Evolutionary conservation across 129 eudicot species (phyloP).

Genomic region (Centaurea solstitialis): DNA sequence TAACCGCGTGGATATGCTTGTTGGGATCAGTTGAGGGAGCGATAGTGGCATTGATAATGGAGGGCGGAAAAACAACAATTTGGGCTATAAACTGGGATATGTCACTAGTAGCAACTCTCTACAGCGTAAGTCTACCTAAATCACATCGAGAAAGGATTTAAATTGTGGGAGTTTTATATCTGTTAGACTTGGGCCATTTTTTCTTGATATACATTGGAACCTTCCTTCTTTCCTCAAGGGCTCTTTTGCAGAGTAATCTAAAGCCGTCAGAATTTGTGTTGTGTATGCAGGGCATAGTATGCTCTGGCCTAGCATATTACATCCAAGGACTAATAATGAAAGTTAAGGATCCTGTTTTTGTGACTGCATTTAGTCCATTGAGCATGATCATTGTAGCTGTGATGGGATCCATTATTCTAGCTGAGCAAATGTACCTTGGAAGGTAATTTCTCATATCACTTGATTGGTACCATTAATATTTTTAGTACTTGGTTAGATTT

Average conservation of each 20-base stretch:
- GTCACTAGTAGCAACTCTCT: conserved; percentile 43
- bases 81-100: conserved; percentile 63
- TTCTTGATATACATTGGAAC: not conserved
- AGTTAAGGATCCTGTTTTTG: conserved; percentile 70
- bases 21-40: conserved; percentile 58
- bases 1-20: conserved; percentile 67
- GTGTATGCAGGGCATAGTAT: conserved; percentile 58
- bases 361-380: conserved; percentile 74
- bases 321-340: conserved; percentile 70
- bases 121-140: conserved; percentile 41
- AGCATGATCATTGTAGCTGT: conserved; percentile 72
- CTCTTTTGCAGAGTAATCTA: not conserved
- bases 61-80: conserved; percentile 47
- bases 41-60: conserved; percentile 48
- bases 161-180: too few species aligned
- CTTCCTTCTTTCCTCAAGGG: not conserved
- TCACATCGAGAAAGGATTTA: not conserved
- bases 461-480: not conserved
- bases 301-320: conserved; percentile 76
- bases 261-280: not conserved
- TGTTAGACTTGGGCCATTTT: not conserved
- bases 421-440: conserved; percentile 65
- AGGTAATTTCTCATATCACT: conserved; percentile 36
- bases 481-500: not conserved
- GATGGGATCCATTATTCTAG: conserved; percentile 57